Base-by-base conservation (phyloP, 83 land plant genomes). In the Larix sibirica region DNA sequence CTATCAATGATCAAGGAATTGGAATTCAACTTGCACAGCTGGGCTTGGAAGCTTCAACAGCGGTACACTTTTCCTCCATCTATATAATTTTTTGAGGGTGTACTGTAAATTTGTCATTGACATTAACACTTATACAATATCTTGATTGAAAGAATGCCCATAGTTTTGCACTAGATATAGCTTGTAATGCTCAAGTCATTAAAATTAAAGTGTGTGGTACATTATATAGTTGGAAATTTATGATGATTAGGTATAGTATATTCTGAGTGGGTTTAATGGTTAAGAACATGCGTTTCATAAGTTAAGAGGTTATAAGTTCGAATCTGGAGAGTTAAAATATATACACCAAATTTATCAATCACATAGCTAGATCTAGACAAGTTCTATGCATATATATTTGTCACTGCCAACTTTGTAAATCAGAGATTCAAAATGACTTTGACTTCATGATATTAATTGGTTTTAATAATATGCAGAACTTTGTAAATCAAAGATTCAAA, bases 41-140 rank as follows among this genome's bases (percentile, higher is more conserved):
- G 18, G 75, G 75, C 21, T 70, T 70, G 75, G 75, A 70, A 70
- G 75, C 75, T 70, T 70, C 75, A 20, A 44, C 75, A 38, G 75
- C 23, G 21, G 75, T 36, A 70, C 36, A 13, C 21, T 42, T 71
- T 42, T 40, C 21, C 18, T 69, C 8, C 5, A 69, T 31, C 33
- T 16, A 16, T 14, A 31, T 67, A 36, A 67, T 12, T 31, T 4
- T 31, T 67, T 4, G 33, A 69, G 14, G n/a, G 33, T 33, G 20
- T 69, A 33, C 1, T 69, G 33, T 69, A 33, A 69, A 69, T 1
- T 69, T 69, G n/a, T 4, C 73, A 71, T 42, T 67, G 21, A 42
- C 50, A 47, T 47, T 47, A 47, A 47, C 1, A 1, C 1, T 42
- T 42, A 9, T 42, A 71, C 12, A 71, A 71, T 16, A 14, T 36